Evolutionary conservation across 805 yeast genomes (phyloP).

Genomic region (Cyberlindnera veronae): DNA sequence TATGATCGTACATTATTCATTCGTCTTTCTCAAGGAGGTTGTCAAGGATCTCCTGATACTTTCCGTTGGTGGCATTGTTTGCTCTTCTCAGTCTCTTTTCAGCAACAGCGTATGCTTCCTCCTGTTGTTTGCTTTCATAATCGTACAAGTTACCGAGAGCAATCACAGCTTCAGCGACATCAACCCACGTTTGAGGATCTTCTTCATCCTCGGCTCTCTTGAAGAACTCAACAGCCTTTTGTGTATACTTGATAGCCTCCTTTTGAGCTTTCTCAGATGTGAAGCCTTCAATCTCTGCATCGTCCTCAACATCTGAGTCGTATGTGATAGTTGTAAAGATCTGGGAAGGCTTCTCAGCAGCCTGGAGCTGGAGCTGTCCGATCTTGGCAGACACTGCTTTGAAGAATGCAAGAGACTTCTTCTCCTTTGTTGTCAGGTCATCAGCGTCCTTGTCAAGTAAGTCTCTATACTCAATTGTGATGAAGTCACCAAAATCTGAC

Average conservation of each 20-base stretch:
- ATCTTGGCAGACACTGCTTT: constrained; percentile 44
- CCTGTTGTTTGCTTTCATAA: constrained; percentile 64
- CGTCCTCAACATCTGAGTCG: constrained; percentile 45
- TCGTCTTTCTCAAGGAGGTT: constrained; percentile 35
- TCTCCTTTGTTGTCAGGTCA: constrained; percentile 16
- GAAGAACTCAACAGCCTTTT: constrained; percentile 55
- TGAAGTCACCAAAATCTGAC: constrained; percentile 21
- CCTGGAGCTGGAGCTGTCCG: constrained; percentile 62
- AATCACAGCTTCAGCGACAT: constrained; percentile 82
- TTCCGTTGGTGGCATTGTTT: constrained; percentile 76
- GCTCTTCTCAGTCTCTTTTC: constrained; percentile 66
- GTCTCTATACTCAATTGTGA: constrained; percentile 13
- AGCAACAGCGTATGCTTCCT: constrained; percentile 61
- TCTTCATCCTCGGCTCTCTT: constrained; percentile 60
- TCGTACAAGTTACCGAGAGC: constrained; percentile 73
- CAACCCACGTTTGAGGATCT: constrained; percentile 79
- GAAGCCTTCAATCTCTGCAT: constrained; percentile 23
- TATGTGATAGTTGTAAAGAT: constrained; percentile 55
- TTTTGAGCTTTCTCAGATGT: constrained; percentile 42
- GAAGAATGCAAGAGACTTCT: constrained; percentile 28
- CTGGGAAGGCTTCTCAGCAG: constrained; percentile 59
- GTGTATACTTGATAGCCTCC: constrained; percentile 45
- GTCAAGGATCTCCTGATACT: constrained; percentile 60
- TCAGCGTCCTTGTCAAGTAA: constrained; percentile 14
- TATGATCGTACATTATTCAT: constrained; percentile 1